Base-by-base conservation (phyloP, 1,139 yeast genomes). In the Candida buenavistaensis region DNA sequence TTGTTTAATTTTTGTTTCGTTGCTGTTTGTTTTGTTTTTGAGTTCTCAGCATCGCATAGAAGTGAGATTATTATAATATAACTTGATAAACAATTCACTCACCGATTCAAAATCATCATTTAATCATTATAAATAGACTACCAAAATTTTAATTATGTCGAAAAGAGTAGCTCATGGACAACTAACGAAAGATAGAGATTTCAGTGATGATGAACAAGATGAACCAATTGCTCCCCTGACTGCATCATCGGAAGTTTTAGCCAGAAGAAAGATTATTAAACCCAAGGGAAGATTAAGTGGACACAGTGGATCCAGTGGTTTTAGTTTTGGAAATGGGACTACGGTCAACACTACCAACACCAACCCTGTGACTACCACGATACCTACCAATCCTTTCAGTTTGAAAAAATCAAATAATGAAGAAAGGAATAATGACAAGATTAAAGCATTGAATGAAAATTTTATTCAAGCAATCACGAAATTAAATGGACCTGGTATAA, bases 371-470 rank as follows among this genome's bases (percentile, higher is more conserved):
- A n/a, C n/a, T n/a, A n/a, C n/a, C n/a, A n/a, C n/a, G n/a, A n/a
- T n/a, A n/a, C n/a, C n/a, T 17, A 23, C 27, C 4, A 20, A 33
- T 20, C 32, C 44, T 10, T 32, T 36, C 9, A 24, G 28, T 10
- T 19, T 17, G 19, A 17, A 5, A 17, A 17, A 17, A 7, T 6
- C 19, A 17, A n/a, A n/a, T n/a, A n/a, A n/a, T n/a, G n/a, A n/a
- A 51, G 36, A 54, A 17, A 17, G 19, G 19, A 17, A 17, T n/a
- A n/a, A 64, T 26, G 62, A 59, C 11, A 77, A 78, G 48, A 54
- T 80, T 23, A 76, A 72, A 49, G 95, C 95, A 1, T 68, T 88
- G 52, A 87, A 87, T 54, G 74, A 76, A 16, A 78, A 72, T 41
- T 83, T 88, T 47, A 60, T 76, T 19, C 68, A 68, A 14, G 65